Conservation (phyloP, 2,329 filamentous ascomycete genomes). For the Phialophora expanda region DNA sequence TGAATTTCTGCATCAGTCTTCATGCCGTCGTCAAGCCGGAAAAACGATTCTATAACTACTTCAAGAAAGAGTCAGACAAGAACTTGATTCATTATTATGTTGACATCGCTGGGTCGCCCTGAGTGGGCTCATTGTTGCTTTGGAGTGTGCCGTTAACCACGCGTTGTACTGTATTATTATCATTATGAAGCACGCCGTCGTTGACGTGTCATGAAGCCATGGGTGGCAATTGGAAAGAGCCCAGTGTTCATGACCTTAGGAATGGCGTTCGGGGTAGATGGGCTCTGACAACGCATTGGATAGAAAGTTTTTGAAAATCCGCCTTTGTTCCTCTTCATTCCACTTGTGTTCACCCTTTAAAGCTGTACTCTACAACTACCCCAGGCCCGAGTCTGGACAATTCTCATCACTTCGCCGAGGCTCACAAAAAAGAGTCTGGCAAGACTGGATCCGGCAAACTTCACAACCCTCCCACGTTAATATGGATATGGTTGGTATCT, state of each 20-base stretch:
- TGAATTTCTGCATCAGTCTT: conserved; percentile 34
- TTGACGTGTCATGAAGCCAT: conserved; percentile 9
- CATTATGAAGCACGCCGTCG: conserved; percentile 15
- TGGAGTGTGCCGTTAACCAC: background rate
- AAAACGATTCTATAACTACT: conserved; percentile 35
- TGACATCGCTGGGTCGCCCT: conserved; percentile 11
- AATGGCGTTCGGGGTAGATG: conserved; percentile 6
- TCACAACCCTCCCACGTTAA: background rate
- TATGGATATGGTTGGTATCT: background rate
- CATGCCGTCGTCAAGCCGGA: conserved; percentile 36
- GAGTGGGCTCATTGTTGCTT: conserved; percentile 1
- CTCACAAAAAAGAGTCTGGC: background rate
- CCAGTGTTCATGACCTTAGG: conserved; percentile 16
- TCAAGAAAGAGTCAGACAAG: conserved; percentile 35
- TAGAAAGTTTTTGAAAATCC: conserved; percentile 11
- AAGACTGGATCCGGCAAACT: background rate
- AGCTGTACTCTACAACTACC: background rate
- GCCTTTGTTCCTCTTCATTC: background rate
- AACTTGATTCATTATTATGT: conserved; percentile 39
- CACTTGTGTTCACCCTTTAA: background rate
- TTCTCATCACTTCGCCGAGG: background rate
- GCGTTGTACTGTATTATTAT: conserved; percentile 23
- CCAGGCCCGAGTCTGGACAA: background rate
- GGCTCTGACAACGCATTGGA: conserved; percentile 4
- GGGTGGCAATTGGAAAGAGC: conserved; percentile 19